Percentiles rank a stretch among this genome's conserved stretches.
Conservation (phyloP, 495 filamentous ascomycete genomes). For the Annulohypoxylon bovei region DNA sequence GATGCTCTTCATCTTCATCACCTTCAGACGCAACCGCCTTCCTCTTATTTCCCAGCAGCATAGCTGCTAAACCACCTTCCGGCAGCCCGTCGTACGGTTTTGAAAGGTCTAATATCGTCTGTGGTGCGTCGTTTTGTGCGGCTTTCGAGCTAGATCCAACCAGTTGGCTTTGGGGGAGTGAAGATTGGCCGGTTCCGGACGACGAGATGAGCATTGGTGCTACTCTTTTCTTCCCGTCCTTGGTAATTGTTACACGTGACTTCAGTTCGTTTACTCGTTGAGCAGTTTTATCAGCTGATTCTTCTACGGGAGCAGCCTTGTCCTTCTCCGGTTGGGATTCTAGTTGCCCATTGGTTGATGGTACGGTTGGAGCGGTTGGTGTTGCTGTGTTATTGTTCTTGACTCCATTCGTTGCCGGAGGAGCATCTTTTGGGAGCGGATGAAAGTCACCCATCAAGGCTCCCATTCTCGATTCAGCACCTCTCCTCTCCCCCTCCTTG, state of each 20-base stretch:
- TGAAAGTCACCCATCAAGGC: conserved; percentile 90
- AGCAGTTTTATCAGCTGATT: conserved; percentile 65
- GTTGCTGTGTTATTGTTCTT: conserved; percentile 45
- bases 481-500: conserved; percentile 87
- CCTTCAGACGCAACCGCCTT: conserved; percentile 76
- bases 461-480: conserved; percentile 94
- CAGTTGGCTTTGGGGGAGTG: conserved; percentile 84
- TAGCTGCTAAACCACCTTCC: conserved; percentile 82
- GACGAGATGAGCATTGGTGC: conserved; percentile 90
- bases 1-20: conserved; percentile 66
- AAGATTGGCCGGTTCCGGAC: conserved; percentile 81
- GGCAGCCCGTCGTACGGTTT: conserved; percentile 95
- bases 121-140: conserved; percentile 76
- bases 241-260: conserved; percentile 89
- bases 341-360: conserved; percentile 52
- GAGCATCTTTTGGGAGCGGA: conserved; percentile 48
- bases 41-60: conserved; percentile 93
- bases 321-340: conserved; percentile 51
- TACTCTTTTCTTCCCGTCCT: conserved; percentile 96
- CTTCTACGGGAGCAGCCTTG: conserved; percentile 53
- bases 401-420: conserved; percentile 52
- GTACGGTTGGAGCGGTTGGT: conserved; percentile 42
- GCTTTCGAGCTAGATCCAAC: conserved; percentile 73
- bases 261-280: conserved; percentile 81
- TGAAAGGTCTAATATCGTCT: conserved; percentile 87